Evolutionary conservation across 805 yeast genomes (phyloP).

Genomic region (Candida gorgasii): DNA sequence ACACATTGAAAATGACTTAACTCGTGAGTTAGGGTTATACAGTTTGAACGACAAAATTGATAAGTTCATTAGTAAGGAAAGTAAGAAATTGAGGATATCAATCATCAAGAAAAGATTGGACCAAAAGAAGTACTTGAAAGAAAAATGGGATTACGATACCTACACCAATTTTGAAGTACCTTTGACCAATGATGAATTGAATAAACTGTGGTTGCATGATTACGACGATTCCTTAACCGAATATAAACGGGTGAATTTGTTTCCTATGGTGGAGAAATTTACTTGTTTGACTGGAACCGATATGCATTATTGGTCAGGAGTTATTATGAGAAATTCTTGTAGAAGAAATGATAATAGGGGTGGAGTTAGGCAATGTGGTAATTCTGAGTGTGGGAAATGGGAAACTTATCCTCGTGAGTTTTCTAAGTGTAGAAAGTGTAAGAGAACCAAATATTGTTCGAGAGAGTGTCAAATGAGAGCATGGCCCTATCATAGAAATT

Average conservation of each 20-base stretch:
- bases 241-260: constrained; percentile 61
- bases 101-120: constrained; percentile 36
- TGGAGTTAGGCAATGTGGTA: constrained; percentile 94
- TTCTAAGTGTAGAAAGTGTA: constrained; percentile 92
- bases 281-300: constrained; percentile 74
- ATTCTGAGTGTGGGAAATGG: constrained; percentile 92
- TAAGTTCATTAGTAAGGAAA: constrained; percentile 31
- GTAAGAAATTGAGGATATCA: constrained; percentile 29
- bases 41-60: constrained; percentile 35
- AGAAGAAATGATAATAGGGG: constrained; percentile 84
- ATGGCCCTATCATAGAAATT: constrained; percentile 90
- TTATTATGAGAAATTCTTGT: constrained; percentile 95
- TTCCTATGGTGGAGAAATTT: constrained; percentile 90
- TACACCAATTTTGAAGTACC: constrained; percentile 44
- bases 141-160: constrained; percentile 42
- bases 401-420: constrained; percentile 87
- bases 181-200: constrained; percentile 14
- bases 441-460: constrained; percentile 92
- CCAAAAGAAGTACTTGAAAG: constrained; percentile 29
- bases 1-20: constrained; percentile 29
- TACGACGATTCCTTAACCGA: constrained; percentile 45
- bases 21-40: constrained; percentile 32
- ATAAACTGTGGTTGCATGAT: constrained; percentile 24
- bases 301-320: constrained; percentile 94
- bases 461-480: constrained; percentile 89